Evolutionary conservation across 1,284 basidiomycete species (phyloP).

Genomic region (Xerocomus nothofagi): DNA sequence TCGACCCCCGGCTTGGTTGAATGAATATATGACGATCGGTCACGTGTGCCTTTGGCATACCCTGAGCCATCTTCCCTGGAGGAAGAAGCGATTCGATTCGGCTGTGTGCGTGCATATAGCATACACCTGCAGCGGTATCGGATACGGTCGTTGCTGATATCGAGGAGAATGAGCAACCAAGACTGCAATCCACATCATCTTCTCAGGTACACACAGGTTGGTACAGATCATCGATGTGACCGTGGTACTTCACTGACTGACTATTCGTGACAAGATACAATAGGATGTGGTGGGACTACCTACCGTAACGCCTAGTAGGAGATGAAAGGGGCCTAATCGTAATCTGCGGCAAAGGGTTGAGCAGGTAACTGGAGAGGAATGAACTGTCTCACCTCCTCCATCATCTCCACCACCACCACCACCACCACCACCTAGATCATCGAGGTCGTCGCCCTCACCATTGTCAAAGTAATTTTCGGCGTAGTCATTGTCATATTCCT

Average conservation of each 20-base stretch:
- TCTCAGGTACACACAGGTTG: not conserved
- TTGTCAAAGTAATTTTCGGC: conserved; percentile 86
- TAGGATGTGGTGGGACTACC: not conserved
- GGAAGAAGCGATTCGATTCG: not conserved
- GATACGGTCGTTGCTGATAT: not conserved
- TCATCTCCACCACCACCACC: conserved; percentile 63
- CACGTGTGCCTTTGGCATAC: conserved; percentile 25
- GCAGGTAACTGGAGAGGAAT: not conserved
- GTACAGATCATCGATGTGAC: not conserved
- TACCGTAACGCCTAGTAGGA: conserved; percentile 4
- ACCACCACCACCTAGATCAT: conserved; percentile 68
- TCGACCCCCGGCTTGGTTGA: not conserved
- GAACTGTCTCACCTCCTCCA: conserved; percentile 41
- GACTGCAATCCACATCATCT: not conserved
- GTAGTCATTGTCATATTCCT: conserved; percentile 84
- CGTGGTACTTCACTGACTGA: not conserved
- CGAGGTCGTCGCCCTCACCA: conserved; percentile 74
- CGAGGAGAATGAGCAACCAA: not conserved
- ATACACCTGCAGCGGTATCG: not conserved
- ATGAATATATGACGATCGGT: conserved; percentile 7
- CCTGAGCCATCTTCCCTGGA: not conserved
- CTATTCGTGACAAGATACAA: conserved; percentile 2
- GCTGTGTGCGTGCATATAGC: not conserved
- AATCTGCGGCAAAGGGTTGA: conserved; percentile 16
- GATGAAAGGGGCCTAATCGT: conserved; percentile 21